These are phyloP conservation scores for Blastomyces silverae DNA, from an alignment of 2,329 filamentous ascomycete genomes.

Conservation along the genomic window DNA sequence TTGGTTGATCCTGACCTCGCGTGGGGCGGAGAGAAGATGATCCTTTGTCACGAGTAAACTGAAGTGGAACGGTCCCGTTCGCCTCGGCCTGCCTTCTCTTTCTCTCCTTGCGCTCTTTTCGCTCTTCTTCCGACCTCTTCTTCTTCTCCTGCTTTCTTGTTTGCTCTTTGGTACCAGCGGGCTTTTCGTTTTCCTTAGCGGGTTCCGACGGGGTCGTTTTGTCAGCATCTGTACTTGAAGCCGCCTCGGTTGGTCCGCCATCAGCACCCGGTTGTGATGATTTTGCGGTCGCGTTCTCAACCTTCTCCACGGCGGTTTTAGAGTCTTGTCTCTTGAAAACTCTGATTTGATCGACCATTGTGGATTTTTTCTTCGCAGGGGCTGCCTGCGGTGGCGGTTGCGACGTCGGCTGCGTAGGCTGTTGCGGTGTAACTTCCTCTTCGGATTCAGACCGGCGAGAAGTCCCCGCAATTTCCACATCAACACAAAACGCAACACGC, in stretches of 20 bases:
- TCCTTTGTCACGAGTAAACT: slow-evolving; percentile 63
- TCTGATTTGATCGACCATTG: slow-evolving; percentile 10
- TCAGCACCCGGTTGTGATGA: slow-evolving; percentile 50
- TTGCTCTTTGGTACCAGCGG: slow-evolving; percentile 36
- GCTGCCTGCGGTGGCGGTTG: background rate
- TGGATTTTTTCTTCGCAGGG: slow-evolving; percentile 12
- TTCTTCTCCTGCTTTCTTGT: slow-evolving; percentile 90
- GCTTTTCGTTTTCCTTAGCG: slow-evolving; percentile 29
- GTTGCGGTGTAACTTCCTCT: slow-evolving; percentile 30
- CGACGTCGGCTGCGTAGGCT: background rate
- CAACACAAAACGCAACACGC: slow-evolving; percentile 89
- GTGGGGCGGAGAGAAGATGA: slow-evolving; percentile 32
- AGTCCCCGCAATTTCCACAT: slow-evolving; percentile 90
- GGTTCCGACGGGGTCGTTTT: slow-evolving; percentile 26
- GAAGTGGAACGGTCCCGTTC: slow-evolving; percentile 78
- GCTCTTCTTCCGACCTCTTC: slow-evolving; percentile 85
- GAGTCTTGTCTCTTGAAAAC: slow-evolving; percentile 18
- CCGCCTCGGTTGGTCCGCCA: slow-evolving; percentile 47
- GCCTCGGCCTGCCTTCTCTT: slow-evolving; percentile 77
- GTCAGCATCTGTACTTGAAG: slow-evolving; percentile 5
- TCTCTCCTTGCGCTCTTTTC: slow-evolving; percentile 86
- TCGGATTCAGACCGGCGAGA: slow-evolving; percentile 65
- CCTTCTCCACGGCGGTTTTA: slow-evolving; percentile 45
- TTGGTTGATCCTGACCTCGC: slow-evolving; percentile 58
- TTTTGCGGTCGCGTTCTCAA: slow-evolving; percentile 69